phyloP scores from a whole-genome alignment of 192 early-diverging fungal species.

The Coemansia sp. region DNA sequence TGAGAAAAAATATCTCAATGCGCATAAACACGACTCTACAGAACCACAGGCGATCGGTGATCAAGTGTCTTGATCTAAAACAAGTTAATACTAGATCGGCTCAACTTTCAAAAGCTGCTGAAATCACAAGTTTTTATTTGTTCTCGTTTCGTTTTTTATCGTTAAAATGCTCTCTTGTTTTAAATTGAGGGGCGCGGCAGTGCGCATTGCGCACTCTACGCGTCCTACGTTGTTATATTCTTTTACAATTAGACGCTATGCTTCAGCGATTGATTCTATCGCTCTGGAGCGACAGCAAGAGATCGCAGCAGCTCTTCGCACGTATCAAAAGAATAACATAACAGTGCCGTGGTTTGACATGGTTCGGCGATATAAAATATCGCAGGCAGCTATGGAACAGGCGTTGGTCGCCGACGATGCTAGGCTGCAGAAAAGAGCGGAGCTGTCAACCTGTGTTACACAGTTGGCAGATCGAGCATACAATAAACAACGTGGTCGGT shows the following conservation, averaged over 20 bases:
- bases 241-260: background rate
- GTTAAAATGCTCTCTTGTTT: no score
- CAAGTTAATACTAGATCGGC: no score
- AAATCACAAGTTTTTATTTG: no score
- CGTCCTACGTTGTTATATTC: no score
- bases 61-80: no score
- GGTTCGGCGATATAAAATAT: background rate
- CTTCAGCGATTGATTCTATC: background rate
- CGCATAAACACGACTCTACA: no score
- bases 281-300: background rate
- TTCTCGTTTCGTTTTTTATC: no score
- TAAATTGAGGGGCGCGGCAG: no score
- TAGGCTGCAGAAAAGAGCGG: background rate
- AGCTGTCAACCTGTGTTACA: background rate
- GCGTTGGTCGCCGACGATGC: background rate
- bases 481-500: background rate
- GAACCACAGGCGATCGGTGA: no score
- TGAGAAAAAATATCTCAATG: no score
- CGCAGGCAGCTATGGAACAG: background rate
- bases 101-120: no score
- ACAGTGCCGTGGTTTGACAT: background rate
- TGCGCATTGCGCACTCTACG: no score
- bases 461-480: background rate
- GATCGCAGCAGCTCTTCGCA: background rate
- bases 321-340: background rate